Evolutionary conservation across 2,329 filamentous ascomycete species (phyloP).

Genomic region (Domatiomyces globalis): DNA sequence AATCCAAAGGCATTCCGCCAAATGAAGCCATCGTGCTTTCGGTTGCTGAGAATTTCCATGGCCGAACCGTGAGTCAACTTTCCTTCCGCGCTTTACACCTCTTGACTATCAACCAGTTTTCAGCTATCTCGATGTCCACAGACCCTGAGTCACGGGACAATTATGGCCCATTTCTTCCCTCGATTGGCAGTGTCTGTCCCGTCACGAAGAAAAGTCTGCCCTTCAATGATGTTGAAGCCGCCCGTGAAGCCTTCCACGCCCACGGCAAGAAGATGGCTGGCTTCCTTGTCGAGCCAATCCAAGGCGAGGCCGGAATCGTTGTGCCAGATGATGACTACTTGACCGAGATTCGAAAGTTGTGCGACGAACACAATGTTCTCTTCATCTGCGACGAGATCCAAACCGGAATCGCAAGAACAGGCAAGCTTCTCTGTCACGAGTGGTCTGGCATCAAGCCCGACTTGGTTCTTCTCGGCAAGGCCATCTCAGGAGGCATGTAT

Average conservation of each 20-base stretch:
- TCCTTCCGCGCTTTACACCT: neutral
- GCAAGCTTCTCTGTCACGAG: constrained; percentile 82
- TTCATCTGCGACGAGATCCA: constrained; percentile 98
- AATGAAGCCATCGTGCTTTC: constrained; percentile 74
- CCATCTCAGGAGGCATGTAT: constrained; percentile 96
- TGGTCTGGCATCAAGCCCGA: constrained; percentile 95
- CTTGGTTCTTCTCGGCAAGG: constrained; percentile 87
- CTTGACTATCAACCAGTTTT: constrained; percentile 47
- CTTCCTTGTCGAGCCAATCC: constrained; percentile 91
- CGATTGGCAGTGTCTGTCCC: constrained; percentile 64
- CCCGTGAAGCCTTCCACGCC: constrained; percentile 63
- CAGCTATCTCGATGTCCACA: constrained; percentile 85
- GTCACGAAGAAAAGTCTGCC: constrained; percentile 62
- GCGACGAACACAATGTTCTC: constrained; percentile 88
- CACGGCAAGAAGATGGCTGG: constrained; percentile 78
- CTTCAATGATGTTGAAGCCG: constrained; percentile 71
- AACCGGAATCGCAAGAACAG: constrained; percentile 90
- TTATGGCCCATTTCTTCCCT: constrained; percentile 90
- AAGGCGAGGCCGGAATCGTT: constrained; percentile 93
- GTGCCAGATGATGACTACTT: constrained; percentile 88
- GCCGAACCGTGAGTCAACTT: constrained; percentile 59
- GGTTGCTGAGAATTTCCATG: constrained; percentile 88
- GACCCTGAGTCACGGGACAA: constrained; percentile 93
- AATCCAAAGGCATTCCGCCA: constrained; percentile 76
- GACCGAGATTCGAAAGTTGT: constrained; percentile 62